Evolutionary conservation across 306 rosid genomes (phyloP), one percentile per base, ranked within the genome.

Genomic region (Citrullus colocynthis): DNA sequence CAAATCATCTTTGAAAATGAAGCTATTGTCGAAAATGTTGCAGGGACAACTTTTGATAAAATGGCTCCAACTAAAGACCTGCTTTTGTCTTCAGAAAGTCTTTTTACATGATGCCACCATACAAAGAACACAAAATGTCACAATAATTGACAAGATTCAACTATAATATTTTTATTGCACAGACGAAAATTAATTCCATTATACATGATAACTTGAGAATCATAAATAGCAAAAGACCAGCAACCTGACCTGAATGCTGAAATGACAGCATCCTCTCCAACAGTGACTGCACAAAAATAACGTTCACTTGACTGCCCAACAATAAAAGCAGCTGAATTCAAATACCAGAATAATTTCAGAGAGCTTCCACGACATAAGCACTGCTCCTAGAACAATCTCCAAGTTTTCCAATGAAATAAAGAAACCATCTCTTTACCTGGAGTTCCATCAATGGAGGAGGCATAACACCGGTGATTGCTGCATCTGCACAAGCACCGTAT

Each of bases 301-400:
- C 85, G 93, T 78, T 85, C 93, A 91, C 81, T 92, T 76, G 99
- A 96, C 99, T 96, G 99, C 90, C 90, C 98, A 92, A 95, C 89
- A 95, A 92, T 85, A 92, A 92, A 95, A 92, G 93, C 89, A 96
- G 97, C 98, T 92, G 98, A 96, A 91, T 93, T 95, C 97, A 96
- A 96, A 92, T 85, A 86, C 86, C 90, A 88, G 87, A 89, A 92
- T 91, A 88, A 84, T 76, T 88, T 95, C 96, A 94, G 96, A 90
- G 82, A 83, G 75, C 84, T 84, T 82, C 93, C 92, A 85, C 52
- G 62, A 59, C 70, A 81, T 21, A 81, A 69, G 62, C 44, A 82
- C 61, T 41, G 80, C 59, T 24, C 18, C 69, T 39, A 55, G 75
- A 59, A 81, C 48, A 37, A 45, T 41, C 58, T 54, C 57, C 21